phyloP scores from a whole-genome alignment of 2,329 filamentous ascomycete genomes.

The Penicillium sp. region DNA sequence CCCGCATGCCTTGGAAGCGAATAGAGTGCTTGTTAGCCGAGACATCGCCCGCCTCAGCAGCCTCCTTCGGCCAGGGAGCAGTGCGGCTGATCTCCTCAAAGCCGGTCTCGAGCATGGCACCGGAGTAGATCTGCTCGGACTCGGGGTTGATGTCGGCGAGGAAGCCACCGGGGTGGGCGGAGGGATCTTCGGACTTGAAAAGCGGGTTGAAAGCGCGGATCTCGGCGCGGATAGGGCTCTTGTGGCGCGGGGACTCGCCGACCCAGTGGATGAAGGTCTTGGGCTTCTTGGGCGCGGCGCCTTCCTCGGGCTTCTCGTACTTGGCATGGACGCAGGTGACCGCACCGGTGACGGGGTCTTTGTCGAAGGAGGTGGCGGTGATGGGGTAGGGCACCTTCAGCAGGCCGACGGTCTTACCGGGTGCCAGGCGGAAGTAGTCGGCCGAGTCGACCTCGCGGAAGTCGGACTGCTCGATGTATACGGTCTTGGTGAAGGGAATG shows the following conservation, averaged over 20 bases:
- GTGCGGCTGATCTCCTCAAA: conserved; percentile 71
- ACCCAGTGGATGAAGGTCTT: conserved; percentile 92
- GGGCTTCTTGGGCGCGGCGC: conserved; percentile 59
- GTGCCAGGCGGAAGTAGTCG: conserved; percentile 75
- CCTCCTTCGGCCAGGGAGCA: conserved; percentile 79
- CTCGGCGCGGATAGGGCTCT: conserved; percentile 62
- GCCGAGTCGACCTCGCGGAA: conserved; percentile 70
- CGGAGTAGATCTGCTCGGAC: conserved; percentile 72
- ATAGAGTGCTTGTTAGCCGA: conserved; percentile 65
- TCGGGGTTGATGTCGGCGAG: conserved; percentile 79
- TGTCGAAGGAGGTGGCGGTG: conserved; percentile 65
- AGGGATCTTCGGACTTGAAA: conserved; percentile 83
- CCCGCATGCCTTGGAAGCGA: conserved; percentile 85
- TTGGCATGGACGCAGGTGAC: conserved; percentile 65
- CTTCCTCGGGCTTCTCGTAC: conserved; percentile 65
- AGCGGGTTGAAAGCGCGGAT: conserved; percentile 76
- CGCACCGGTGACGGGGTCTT: conserved; percentile 61
- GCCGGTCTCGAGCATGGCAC: conserved; percentile 78
- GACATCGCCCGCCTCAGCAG: conserved; percentile 42
- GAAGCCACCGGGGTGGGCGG: conserved; percentile 73
- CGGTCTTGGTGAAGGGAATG: conserved; percentile 67
- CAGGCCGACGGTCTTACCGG: conserved; percentile 70
- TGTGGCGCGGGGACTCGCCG: conserved; percentile 62
- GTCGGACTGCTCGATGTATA: conserved; percentile 81
- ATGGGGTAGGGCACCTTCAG: conserved; percentile 69